These are phyloP conservation scores for Dimocarpus longan DNA, from an alignment of 345 rosid species.

Conservation along the genomic window DNA sequence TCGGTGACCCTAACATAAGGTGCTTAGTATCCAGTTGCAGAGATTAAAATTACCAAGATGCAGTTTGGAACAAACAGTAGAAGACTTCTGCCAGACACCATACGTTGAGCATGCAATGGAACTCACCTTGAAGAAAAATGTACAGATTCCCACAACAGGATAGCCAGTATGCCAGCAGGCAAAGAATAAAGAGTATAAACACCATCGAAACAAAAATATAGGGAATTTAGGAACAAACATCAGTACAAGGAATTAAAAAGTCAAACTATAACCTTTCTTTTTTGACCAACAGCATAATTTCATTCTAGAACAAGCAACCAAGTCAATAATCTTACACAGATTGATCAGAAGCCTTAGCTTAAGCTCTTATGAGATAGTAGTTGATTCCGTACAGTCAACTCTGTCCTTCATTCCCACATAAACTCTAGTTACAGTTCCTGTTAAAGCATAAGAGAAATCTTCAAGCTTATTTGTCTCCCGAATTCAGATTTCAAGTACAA, in stretches of 20 bases:
- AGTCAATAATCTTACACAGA: slow-evolving; percentile 65
- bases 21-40: not conserved
- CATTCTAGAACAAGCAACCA: slow-evolving; percentile 1
- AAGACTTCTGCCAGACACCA: slow-evolving; percentile 3
- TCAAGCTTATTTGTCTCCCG: too few species aligned
- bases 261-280: not conserved
- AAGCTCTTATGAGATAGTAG: slow-evolving; percentile 77
- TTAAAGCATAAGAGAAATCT: too few species aligned
- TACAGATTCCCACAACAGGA: slow-evolving; percentile 75
- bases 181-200: not conserved
- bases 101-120: not conserved
- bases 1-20: not conserved
- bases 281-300: not conserved
- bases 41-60: not conserved
- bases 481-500: too few species aligned
- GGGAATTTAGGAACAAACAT: slow-evolving; percentile 1
- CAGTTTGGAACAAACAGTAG: not conserved
- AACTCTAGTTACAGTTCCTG: too few species aligned
- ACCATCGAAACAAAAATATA: not conserved
- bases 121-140: slow-evolving; percentile 70
- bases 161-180: slow-evolving; percentile 51
- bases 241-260: not conserved
- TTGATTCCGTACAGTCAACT: slow-evolving; percentile 48
- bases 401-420: too few species aligned
- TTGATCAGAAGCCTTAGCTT: slow-evolving; percentile 82